Conservation (phyloP, 2,329 filamentous ascomycete species). For the Grosmannia penicillata region DNA sequence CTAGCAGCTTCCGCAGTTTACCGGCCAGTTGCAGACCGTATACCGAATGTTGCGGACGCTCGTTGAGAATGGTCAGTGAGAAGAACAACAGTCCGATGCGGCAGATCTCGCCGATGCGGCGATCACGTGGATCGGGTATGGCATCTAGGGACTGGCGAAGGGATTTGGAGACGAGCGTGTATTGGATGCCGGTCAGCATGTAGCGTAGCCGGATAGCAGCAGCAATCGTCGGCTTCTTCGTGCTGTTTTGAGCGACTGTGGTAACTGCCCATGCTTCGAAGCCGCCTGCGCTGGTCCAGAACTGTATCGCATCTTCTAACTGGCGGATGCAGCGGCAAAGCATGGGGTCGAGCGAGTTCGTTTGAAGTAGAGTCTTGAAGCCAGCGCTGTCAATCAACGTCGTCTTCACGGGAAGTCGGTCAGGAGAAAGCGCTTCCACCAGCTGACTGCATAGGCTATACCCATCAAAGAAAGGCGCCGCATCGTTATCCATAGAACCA, state of each 20-base stretch:
- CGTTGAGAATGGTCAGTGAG: constrained; percentile 1
- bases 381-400: neutral
- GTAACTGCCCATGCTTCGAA: neutral
- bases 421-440: neutral
- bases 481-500: constrained; percentile 1
- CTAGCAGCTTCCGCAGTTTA: neutral
- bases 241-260: neutral
- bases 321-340: neutral
- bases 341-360: neutral
- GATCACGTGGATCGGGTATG: neutral
- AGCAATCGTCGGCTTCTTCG: neutral
- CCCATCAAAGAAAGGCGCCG: constrained; percentile 2
- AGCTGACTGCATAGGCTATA: neutral
- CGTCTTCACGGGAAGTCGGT: neutral
- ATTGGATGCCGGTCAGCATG: constrained; percentile 1
- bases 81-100: neutral
- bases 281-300: neutral
- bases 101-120: neutral
- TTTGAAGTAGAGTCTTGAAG: neutral
- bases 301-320: neutral
- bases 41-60: neutral
- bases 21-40: neutral
- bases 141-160: neutral
- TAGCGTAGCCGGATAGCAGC: neutral
- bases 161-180: neutral